Evolutionary conservation across 2,329 filamentous ascomycete species (phyloP).

Genomic region (Verticillium klebahnii): DNA sequence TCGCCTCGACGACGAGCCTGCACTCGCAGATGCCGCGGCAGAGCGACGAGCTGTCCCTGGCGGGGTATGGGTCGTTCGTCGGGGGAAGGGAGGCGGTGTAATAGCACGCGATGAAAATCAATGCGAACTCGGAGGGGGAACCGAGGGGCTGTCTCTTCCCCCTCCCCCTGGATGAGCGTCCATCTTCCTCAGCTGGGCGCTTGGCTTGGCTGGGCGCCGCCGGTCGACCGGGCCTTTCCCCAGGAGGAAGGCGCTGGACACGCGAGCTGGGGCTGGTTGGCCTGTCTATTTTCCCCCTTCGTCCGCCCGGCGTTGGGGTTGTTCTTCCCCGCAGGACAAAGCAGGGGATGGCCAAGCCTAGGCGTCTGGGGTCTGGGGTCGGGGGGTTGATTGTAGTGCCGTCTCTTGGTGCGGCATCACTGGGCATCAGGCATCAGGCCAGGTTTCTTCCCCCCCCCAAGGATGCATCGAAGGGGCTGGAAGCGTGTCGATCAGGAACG

Average conservation of each 20-base stretch:
- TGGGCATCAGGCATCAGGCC: not conserved
- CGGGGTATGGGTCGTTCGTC: not conserved
- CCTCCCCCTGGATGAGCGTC: too few relatives aligned
- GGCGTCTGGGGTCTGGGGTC: not conserved
- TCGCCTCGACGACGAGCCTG: not conserved
- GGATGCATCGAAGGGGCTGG: not conserved
- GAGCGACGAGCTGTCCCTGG: not conserved
- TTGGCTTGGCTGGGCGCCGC: not conserved
- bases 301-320: not conserved
- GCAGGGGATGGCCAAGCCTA: not conserved
- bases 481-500: not conserved
- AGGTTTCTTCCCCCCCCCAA: not conserved
- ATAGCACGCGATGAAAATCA: not conserved
- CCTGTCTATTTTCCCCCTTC: not conserved
- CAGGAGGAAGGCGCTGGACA: not conserved
- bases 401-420: not conserved
- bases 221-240: not conserved
- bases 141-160: too few relatives aligned
- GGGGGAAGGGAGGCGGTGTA: not conserved
- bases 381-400: not conserved
- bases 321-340: not conserved
- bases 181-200: not conserved
- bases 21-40: not conserved
- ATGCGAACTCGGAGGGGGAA: not conserved
- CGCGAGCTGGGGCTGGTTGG: not conserved